A percentile compares a stretch with the other conserved stretches of the same genome.
Conservation (phyloP, 2,329 filamentous ascomycete species). For the Diplodia seriata region DNA sequence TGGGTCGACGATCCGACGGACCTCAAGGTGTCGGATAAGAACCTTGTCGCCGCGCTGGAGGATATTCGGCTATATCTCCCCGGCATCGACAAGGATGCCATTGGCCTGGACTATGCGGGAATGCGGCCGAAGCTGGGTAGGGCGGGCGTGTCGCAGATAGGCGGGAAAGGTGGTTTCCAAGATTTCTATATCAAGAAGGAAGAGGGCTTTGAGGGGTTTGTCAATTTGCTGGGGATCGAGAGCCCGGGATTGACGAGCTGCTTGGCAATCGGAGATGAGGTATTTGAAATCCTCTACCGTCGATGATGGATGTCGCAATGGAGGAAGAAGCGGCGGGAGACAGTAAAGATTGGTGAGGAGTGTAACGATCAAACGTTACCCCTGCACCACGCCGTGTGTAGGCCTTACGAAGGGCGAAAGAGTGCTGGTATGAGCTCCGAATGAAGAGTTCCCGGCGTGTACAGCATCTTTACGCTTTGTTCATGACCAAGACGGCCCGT, state of each 20-base stretch:
- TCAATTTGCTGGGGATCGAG: constrained; percentile 92
- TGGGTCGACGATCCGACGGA: constrained; percentile 80
- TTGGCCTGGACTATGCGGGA: constrained; percentile 86
- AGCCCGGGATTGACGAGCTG: constrained; percentile 89
- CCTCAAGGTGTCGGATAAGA: constrained; percentile 69
- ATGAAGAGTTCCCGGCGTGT: too few relatives aligned
- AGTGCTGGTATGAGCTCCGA: too few relatives aligned
- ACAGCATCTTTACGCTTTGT: too few relatives aligned
- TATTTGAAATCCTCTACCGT: constrained; percentile 63
- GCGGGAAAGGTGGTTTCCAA: constrained; percentile 66
- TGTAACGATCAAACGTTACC: too few relatives aligned
- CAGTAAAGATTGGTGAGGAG: neutral
- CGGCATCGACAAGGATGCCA: constrained; percentile 67
- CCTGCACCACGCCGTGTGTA: too few relatives aligned
- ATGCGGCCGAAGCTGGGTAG: constrained; percentile 83
- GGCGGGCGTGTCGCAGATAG: constrained; percentile 66
- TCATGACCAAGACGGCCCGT: neutral
- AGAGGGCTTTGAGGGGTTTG: constrained; percentile 78
- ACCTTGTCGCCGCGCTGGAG: constrained; percentile 70
- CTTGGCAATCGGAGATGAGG: constrained; percentile 83
- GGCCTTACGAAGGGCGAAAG: too few relatives aligned
- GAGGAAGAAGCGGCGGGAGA: too few relatives aligned
- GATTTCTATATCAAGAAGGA: constrained; percentile 85
- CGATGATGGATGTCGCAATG: constrained; percentile 26
- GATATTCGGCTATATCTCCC: constrained; percentile 85